phyloP scores from a whole-genome alignment of 768 basidiomycete genomes.

The Sporobolomyces pararoseus region DNA sequence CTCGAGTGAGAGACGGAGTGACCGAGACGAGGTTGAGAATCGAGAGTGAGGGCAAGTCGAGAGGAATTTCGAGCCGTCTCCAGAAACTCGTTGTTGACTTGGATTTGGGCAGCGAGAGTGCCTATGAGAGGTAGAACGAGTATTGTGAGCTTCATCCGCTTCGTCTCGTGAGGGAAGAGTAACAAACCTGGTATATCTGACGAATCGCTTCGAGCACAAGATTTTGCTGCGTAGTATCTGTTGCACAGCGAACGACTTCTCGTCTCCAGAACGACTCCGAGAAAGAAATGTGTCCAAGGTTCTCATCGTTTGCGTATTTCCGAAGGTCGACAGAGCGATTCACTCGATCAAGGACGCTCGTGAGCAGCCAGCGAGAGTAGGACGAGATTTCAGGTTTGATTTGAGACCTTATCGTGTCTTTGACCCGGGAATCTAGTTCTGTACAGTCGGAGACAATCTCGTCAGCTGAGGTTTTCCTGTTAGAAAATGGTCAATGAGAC shows the following conservation, averaged over 20 bases:
- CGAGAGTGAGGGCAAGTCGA: slow-evolving; percentile 71
- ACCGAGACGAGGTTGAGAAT: slow-evolving; percentile 53
- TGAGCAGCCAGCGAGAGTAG: slow-evolving; percentile 31
- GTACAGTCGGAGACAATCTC: neutral
- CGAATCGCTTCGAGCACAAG: neutral
- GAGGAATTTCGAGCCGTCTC: slow-evolving; percentile 74
- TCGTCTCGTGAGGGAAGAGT: neutral
- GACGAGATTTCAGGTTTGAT: neutral
- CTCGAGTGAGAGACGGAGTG: slow-evolving; percentile 51
- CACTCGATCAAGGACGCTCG: slow-evolving; percentile 46
- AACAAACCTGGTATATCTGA: slow-evolving; percentile 11
- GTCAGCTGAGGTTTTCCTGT: neutral
- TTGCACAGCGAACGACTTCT: neutral
- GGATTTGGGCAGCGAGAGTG: slow-evolving; percentile 49
- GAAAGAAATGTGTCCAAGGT: slow-evolving; percentile 37
- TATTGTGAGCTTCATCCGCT: no score
- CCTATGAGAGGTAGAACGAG: slow-evolving; percentile 16
- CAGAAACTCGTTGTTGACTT: slow-evolving; percentile 53
- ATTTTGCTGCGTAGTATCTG: fast-evolving
- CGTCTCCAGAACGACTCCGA: slow-evolving; percentile 47
- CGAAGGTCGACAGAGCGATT: slow-evolving; percentile 48
- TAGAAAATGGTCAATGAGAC: neutral
- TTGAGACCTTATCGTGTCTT: no score
- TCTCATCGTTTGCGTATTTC: slow-evolving; percentile 47
- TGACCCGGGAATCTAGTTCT: slow-evolving; percentile 11